Conservation (phyloP, 345 rosid species). For the Balakata baccata region DNA sequence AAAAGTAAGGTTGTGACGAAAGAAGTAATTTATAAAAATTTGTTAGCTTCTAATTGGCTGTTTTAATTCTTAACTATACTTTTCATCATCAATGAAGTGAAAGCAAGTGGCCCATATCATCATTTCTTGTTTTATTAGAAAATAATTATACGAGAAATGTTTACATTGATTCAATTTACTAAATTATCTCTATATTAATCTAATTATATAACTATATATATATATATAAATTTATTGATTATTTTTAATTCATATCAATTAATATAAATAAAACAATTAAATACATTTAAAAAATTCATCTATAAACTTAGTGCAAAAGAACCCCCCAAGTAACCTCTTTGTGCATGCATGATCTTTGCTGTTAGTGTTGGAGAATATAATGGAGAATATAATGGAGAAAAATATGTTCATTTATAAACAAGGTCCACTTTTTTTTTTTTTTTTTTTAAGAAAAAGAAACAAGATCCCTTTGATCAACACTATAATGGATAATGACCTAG, state of each 20-base stretch:
- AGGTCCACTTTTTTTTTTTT: too few relatives aligned
- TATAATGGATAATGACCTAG: neutral
- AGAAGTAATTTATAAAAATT: slow-evolving; percentile 12
- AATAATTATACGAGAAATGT: too few relatives aligned
- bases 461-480: neutral
- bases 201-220: too few relatives aligned
- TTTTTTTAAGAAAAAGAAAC: too few relatives aligned
- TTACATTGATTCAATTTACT: too few relatives aligned
- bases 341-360: neutral
- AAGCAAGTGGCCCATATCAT: slow-evolving; percentile 36
- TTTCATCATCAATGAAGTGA: slow-evolving; percentile 22
- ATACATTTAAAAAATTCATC: too few relatives aligned
- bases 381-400: neutral
- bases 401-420: neutral
- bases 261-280: too few relatives aligned
- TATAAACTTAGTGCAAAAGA: neutral
- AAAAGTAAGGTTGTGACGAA: too few relatives aligned
- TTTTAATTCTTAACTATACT: slow-evolving; percentile 7
- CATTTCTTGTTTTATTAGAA: too few relatives aligned
- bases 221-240: too few relatives aligned
- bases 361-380: neutral
- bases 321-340: neutral
- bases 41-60: slow-evolving; percentile 34
- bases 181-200: too few relatives aligned
- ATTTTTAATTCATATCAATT: too few relatives aligned